Evolutionary conservation across 345 rosid species (phyloP), one percentile per base, ranked within the genome.

Genomic region (Hirschfeldia incana): DNA sequence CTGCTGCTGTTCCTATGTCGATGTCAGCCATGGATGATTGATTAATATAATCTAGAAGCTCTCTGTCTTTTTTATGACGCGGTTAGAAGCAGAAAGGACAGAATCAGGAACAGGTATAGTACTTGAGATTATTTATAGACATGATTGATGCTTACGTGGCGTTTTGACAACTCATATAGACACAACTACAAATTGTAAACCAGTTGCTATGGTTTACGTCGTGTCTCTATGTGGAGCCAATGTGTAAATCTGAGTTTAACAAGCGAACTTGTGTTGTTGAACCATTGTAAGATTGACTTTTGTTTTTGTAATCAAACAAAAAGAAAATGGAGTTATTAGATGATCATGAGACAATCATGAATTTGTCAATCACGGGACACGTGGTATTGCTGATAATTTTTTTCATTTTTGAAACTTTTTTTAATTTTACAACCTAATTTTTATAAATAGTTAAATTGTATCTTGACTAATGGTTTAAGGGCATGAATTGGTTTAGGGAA

Each of bases 121-220:
- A 16, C 72, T 73, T 46, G 21, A 57, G 77, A 73, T 72, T 78
- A 72, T 78, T 72, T 78, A 72, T 78, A 78, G 34, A 44, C 21
- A 21, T 58, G 46, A 53, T 55, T n/a, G 66, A 64, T 77, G 71
- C 68, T 58, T 8, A 58, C 62, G 62, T 58, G 62, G 62, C 62
- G 1, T 58, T 53, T 49, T 58, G 30, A 58, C 60, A 55, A 55
- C 12, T 2, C 60, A 17, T 55, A 17, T 7, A 58, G 11, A 55
- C 9, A 17, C 28, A 17, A 49, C 17, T 49, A 6, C 15, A 13
- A 49, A 1, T 49, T 49, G 57, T n/a, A n/a, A 49, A 49, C 57
- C 8, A n/a, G 2, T 49, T 49, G 3, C n/a, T 13, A 21, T 21
- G 21, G 21, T 21, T 29, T 49, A 44, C n/a, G 4, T 44, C 51